Base-by-base conservation (phyloP, 2,329 filamentous ascomycete species). In the Pleomassaria siparia region DNA sequence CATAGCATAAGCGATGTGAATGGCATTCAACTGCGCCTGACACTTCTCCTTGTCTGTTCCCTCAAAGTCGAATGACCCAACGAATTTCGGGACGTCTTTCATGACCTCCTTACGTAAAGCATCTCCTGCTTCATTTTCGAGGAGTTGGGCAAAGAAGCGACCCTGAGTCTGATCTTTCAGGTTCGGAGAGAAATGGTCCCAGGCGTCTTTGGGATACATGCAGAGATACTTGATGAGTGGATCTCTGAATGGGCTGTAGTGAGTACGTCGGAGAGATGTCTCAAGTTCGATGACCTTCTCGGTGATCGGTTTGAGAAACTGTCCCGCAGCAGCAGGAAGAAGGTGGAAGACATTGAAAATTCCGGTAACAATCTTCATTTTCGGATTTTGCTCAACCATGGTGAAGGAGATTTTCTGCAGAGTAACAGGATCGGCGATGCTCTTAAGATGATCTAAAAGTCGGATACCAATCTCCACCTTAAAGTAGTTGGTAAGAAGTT, bases 321-420 rank as follows among this genome's bases (percentile, higher is more conserved):
- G 85, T 50, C 91, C 89, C 1, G 95, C 95, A 9, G 90, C 90
- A 0, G 89, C 81, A 0, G 95, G 94, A 4, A 99, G 79, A n/a
- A 99, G 80, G 67, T 97, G 91, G 70, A 99, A 99, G 47, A 99
- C 92, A 64, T 96, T 94, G 69, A 99, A 87, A 44, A 97, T 95
- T 0, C 92, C 89, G 2, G 91, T 88, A 29, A 97, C 90, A 39
- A 97, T 88, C 73, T 94, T 95, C 87, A 99, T 96, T 58, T 89
- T 86, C 12, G 83, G 82, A 59, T 94, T 88, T 66, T 97, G 91
- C 69, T 99, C 95, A 49, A 97, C 89, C 57, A 96, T 86, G 1
- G 87, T 91, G 70, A 99, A 99, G 0, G 92, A 96, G 1, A 94
- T 89, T 62, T 91, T 89, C 67, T 97, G 91, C 56, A 97, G 76